Evolutionary conservation across 2,329 filamentous ascomycete genomes (phyloP), one percentile per base, ranked within the genome.

Genomic region (Lasiodiplodia gonubiensis): DNA sequence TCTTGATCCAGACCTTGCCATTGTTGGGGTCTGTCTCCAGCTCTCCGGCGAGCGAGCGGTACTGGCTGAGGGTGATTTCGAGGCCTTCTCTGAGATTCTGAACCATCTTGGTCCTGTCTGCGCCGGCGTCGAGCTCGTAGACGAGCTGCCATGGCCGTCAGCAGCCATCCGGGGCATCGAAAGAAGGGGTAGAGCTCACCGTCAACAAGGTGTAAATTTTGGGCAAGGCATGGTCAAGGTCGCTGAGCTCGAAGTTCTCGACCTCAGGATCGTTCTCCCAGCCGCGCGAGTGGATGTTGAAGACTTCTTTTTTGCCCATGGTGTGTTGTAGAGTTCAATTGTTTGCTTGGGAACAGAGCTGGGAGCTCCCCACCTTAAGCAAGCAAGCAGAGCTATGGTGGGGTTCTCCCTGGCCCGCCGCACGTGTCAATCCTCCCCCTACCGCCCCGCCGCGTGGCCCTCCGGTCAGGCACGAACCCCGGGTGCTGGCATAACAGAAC

Each of bases 131-230:
- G 23, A 60, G 46, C 33, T 66, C 46, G 54, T 51, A 66, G 1
- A 87, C 14, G 2, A 66, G 35, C 21, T 54, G 21, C 12, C 12
- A 0, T 5, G 3, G 4, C 7, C 2, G 18, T 60, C 21, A 60
- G 55, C 57, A 14, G 2, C 3, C 16, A 4, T 35, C 8, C 11
- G 4, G 51, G 16, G 2, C 16, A 3, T 23, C 2, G 39, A 48
- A 33, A 10, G 7, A 25, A 14, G 8, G 14, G 3, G 4, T 23
- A 5, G 16, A 4, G 16, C 25, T 3, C 12, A 60, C 57, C 6
- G 57, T 60, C 25, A 60, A 51, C 37, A 39, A n/a, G 64, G 10
- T 57, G 52, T 66, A 66, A 11, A 57, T 57, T 14, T 66, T 66
- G 18, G 64, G 52, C 16, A 66, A 14, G 2, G 37, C 46, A 49